These are phyloP conservation scores for Sphagnum tenellum DNA, from an alignment of 225 moss, liverwort and hornwort species.

Conservation along the genomic window DNA sequence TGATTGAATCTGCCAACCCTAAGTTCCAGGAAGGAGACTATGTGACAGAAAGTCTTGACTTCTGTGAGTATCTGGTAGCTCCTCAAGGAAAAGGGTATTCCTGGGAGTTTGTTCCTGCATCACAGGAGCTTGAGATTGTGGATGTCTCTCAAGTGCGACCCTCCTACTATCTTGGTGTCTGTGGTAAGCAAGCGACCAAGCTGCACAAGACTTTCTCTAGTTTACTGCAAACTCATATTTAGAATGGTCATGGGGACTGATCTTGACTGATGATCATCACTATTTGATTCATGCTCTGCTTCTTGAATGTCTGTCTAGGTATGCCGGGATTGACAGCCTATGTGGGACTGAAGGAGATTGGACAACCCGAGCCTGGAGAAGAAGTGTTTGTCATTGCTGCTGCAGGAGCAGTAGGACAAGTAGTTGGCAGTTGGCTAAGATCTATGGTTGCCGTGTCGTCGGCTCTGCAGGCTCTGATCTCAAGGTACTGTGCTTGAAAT, in stretches of 20 bases:
- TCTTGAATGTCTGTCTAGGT: conserved; percentile 14
- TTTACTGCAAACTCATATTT: too few species aligned
- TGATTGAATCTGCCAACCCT: conserved; percentile 8
- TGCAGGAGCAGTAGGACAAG: conserved; percentile 52
- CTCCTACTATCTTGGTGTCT: conserved; percentile 5
- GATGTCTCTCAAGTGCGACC: not conserved
- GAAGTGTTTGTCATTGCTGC: conserved; percentile 47
- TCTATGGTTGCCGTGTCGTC: conserved; percentile 41
- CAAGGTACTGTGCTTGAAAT: conserved; percentile 15
- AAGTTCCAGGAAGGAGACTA: conserved; percentile 7
- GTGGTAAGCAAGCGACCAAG: not conserved
- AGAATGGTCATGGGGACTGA: too few species aligned
- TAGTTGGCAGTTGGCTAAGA: conserved; percentile 54
- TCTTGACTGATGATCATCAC: not conserved
- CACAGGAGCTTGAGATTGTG: not conserved
- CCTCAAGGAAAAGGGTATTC: not conserved
- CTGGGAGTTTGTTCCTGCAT: too few species aligned
- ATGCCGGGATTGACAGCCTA: conserved; percentile 56
- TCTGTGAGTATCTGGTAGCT: conserved; percentile 3
- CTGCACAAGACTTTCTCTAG: not conserved
- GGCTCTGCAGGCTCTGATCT: conserved; percentile 38
- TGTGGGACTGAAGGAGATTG: conserved; percentile 24
- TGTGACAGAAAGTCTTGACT: not conserved
- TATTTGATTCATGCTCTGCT: not conserved
- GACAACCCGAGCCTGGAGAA: conserved; percentile 45